phyloP scores from a whole-genome alignment of 495 filamentous ascomycete genomes.

The Penicillium taxi region DNA sequence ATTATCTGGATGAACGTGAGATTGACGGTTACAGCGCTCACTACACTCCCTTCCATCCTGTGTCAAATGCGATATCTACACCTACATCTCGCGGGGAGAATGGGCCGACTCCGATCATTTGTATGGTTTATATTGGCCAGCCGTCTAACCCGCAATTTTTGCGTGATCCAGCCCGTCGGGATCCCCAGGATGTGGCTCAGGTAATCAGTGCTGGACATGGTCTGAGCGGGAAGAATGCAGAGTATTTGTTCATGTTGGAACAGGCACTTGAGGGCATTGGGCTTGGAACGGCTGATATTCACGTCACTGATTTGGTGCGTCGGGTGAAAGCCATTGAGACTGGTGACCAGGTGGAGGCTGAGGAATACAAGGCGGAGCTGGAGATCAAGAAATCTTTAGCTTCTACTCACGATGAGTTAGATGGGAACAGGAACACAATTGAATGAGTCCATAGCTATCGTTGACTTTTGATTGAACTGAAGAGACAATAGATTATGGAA shows the following conservation, averaged over 20 bases:
- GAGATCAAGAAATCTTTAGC: slow-evolving; percentile 28
- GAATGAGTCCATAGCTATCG: slow-evolving; percentile 8
- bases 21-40: slow-evolving; percentile 94
- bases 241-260: slow-evolving; percentile 83
- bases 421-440: slow-evolving; percentile 16
- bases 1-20: slow-evolving; percentile 92
- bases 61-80: slow-evolving; percentile 13
- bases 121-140: slow-evolving; percentile 90
- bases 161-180: slow-evolving; percentile 53
- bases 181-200: slow-evolving; percentile 72
- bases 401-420: slow-evolving; percentile 17
- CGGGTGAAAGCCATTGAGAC: slow-evolving; percentile 38
- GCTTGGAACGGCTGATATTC: slow-evolving; percentile 71
- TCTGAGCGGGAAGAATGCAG: slow-evolving; percentile 82
- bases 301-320: slow-evolving; percentile 54
- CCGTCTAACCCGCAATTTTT: slow-evolving; percentile 92
- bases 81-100: neutral
- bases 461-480: neutral
- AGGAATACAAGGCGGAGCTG: slow-evolving; percentile 32
- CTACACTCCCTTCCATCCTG: slow-evolving; percentile 71
- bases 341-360: slow-evolving; percentile 18
- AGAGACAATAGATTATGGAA: neutral
- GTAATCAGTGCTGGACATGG: slow-evolving; percentile 72
- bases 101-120: slow-evolving; percentile 34
- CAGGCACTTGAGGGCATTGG: slow-evolving; percentile 66